Evolutionary conservation across 2,329 filamentous ascomycete genomes (phyloP).

Genomic region (Lecanicillium sp.): DNA sequence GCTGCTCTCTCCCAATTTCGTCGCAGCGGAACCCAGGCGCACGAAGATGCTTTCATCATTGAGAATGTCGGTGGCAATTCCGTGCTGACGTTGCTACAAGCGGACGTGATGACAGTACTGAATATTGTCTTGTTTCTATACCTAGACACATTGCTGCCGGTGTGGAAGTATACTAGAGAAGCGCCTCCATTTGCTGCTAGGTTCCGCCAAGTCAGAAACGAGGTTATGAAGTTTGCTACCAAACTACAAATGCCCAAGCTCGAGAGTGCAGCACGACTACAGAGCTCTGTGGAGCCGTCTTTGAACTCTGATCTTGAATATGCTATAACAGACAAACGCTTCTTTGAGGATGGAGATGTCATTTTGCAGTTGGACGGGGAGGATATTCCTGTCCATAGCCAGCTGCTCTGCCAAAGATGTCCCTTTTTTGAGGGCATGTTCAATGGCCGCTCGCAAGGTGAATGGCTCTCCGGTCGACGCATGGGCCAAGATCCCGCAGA

Average conservation of each 20-base stretch:
- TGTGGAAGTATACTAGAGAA: conserved; percentile 74
- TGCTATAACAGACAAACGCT: conserved; percentile 60
- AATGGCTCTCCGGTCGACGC: conserved; percentile 72
- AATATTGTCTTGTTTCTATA: conserved; percentile 78
- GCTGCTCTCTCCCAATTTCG: conserved; percentile 52
- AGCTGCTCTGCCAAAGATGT: conserved; percentile 72
- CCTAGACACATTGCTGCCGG: conserved; percentile 69
- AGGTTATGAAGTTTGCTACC: conserved; percentile 80
- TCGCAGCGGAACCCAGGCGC: conserved; percentile 14
- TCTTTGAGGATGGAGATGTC: conserved; percentile 74
- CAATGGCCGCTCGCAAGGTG: conserved; percentile 74
- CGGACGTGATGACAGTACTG: conserved; percentile 72
- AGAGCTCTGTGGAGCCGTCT: conserved; percentile 55
- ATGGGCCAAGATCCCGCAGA: conserved; percentile 26
- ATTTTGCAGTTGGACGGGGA: conserved; percentile 69
- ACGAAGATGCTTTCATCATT: conserved; percentile 21
- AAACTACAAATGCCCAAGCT: conserved; percentile 63
- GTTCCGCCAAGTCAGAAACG: conserved; percentile 72
- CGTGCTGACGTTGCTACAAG: conserved; percentile 54
- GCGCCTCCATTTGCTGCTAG: conserved; percentile 58
- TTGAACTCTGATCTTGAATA: conserved; percentile 62
- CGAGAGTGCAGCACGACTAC: conserved; percentile 70
- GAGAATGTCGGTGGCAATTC: conserved; percentile 39
- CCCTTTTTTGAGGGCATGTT: conserved; percentile 91
- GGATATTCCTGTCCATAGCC: conserved; percentile 68